Evolutionary conservation across 2,329 filamentous ascomycete species (phyloP), one percentile per base, ranked within the genome.

Genomic region (Penicillium expansum): DNA sequence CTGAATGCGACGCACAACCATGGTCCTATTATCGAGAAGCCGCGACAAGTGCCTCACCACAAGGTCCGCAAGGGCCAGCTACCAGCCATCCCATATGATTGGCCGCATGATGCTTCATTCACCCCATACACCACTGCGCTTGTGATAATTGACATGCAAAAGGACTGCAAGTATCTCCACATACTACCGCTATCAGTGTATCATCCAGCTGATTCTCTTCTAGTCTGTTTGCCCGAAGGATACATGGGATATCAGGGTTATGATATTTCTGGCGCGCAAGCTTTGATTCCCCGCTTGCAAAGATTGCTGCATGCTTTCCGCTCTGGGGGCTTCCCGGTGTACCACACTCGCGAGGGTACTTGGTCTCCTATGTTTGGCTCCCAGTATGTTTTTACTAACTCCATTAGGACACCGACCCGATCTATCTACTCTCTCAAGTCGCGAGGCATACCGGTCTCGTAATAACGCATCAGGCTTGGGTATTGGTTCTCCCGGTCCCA

Each of bases 371-470:
- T 41, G 2, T 6, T 39, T 24, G 9, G 14, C 9, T 30, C 14
- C 8, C 8, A 45, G 18, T 4, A 27, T 38, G 3, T 3, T 30
- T 24, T 50, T 22, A 38, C 61, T 68, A 52, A 68, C 39, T 35
- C 8, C 33, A 13, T 43, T 20, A 78, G 76, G 77, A 20, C 76
- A 79, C 59, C 79, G 81, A 11, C 69, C 81, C 0, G 80, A 85
- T 62, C 74, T 86, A 5, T 82, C 81, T 0, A 85, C 83, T 8
- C 76, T 86, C 0, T 80, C 81, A 0, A 72, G 75, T 11, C 74
- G 84, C n/a, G 84, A 86, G 65, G 68, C 68, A 2, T 79, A 78
- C 48, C 78, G 84, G 4, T 83, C 80, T 39, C 74, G 74, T 13
- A 81, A 85, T 55, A 83, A 83, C 60, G 62, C 75, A 5, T 76